A percentile compares a stretch with the other conserved stretches of the same genome.
Conservation (phyloP, 1,139 yeast genomes). For the Pichia sp. region DNA sequence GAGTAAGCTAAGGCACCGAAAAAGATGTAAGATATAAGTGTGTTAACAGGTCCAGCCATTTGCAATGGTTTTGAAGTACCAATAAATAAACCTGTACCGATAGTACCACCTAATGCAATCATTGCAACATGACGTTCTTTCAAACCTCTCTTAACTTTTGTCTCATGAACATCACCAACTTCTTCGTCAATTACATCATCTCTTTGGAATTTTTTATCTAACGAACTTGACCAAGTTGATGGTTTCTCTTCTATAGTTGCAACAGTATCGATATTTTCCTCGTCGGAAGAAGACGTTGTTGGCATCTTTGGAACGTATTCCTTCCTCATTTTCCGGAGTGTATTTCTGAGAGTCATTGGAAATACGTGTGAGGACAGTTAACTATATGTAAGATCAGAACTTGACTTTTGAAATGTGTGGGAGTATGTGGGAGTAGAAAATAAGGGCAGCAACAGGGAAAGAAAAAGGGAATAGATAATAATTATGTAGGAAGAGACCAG, state of each 20-base stretch:
- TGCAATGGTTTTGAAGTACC: conserved; percentile 46
- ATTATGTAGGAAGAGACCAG: too few relatives aligned
- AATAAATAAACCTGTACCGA: conserved; percentile 65
- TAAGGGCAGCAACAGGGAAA: too few relatives aligned
- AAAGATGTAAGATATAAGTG: conserved; percentile 56
- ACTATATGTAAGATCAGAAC: too few relatives aligned
- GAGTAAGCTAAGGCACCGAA: conserved; percentile 60
- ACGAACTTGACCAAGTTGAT: not conserved
- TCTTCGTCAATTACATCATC: conserved; percentile 5
- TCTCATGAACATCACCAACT: conserved; percentile 15
- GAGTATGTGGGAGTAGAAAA: too few relatives aligned
- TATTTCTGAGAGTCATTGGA: not conserved
- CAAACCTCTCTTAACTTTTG: conserved; percentile 33
- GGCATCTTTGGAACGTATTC: not conserved
- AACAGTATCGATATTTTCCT: not conserved
- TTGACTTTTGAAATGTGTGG: too few relatives aligned
- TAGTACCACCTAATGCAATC: conserved; percentile 67
- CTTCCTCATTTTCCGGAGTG: not conserved
- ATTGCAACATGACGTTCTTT: conserved; percentile 57
- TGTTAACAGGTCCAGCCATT: conserved; percentile 59
- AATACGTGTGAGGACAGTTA: too few relatives aligned
- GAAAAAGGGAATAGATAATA: too few relatives aligned
- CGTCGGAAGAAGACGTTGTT: not conserved
- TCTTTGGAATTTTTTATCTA: not conserved
- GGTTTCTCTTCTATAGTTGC: conserved; percentile 14